Percentiles rank a stretch among this genome's conserved stretches.
These are phyloP conservation scores for Acrocalymma vagum DNA, from an alignment of 2,329 filamentous ascomycete species.

Conservation along the genomic window DNA sequence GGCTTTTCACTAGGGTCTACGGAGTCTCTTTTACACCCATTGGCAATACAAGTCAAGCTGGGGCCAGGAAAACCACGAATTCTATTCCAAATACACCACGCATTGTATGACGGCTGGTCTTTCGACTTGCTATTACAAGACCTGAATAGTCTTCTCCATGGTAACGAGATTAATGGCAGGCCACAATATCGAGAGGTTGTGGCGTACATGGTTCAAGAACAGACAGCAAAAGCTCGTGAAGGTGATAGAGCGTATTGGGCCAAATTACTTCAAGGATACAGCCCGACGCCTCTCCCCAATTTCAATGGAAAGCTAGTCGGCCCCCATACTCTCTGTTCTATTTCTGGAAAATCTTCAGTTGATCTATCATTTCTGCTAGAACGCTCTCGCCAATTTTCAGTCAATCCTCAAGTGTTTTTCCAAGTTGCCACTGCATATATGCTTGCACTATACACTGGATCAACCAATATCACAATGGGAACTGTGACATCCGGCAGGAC, in stretches of 20 bases:
- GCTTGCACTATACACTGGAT: slow-evolving; percentile 70
- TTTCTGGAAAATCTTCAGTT: slow-evolving; percentile 32
- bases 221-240: not conserved
- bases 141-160: slow-evolving; percentile 62
- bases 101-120: slow-evolving; percentile 94
- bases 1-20: slow-evolving; percentile 46
- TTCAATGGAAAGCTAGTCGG: slow-evolving; percentile 54
- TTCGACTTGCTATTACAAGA: slow-evolving; percentile 78
- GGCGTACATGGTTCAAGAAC: slow-evolving; percentile 53
- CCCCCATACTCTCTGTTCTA: slow-evolving; percentile 6
- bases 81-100: slow-evolving; percentile 76
- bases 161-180: slow-evolving; percentile 44
- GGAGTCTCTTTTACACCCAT: slow-evolving; percentile 63
- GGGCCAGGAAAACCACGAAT: slow-evolving; percentile 17
- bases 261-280: slow-evolving; percentile 67
- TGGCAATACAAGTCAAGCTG: slow-evolving; percentile 65
- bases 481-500: slow-evolving; percentile 84
- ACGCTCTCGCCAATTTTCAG: slow-evolving; percentile 42
- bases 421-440: slow-evolving; percentile 76
- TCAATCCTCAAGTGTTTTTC: slow-evolving; percentile 76
- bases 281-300: slow-evolving; percentile 65
- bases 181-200: slow-evolving; percentile 71
- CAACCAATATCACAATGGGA: slow-evolving; percentile 75
- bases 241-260: slow-evolving; percentile 70
- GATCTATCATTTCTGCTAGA: slow-evolving; percentile 16